A percentile compares a stretch with the other conserved stretches of the same genome.
phyloP scores from a whole-genome alignment of 441 rosid species.

The Macaranga tanarius region DNA sequence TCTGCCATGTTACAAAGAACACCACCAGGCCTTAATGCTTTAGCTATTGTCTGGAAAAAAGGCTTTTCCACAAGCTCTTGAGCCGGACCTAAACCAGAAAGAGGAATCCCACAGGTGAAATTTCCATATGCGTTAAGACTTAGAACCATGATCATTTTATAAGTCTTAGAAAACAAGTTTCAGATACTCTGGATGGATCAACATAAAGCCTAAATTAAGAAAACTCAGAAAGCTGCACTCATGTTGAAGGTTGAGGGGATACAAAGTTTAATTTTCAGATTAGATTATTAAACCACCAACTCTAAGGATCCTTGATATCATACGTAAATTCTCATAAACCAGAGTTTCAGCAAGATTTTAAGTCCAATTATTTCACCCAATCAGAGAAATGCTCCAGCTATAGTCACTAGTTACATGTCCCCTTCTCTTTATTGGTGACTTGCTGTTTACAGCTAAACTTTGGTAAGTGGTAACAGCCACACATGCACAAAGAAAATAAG shows the following conservation, averaged over 20 bases:
- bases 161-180: background rate
- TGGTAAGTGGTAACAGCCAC: background rate
- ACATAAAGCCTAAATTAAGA: background rate
- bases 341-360: background rate
- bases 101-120: background rate
- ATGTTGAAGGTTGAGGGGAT: background rate
- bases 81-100: constrained; percentile 69
- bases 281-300: no score
- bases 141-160: background rate
- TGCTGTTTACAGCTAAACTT: no score
- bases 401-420: background rate
- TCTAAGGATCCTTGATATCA: background rate
- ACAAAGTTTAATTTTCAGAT: no score
- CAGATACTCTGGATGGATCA: background rate
- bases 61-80: constrained; percentile 94
- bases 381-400: background rate
- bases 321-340: background rate
- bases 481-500: background rate
- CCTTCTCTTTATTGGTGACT: background rate
- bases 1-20: constrained; percentile 98
- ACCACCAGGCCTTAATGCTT: constrained; percentile 91
- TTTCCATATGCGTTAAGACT: background rate
- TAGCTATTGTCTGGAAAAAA: constrained; percentile 75
- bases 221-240: background rate
- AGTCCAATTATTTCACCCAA: background rate